Evolutionary conservation across 345 rosid species (phyloP), one percentile per base, ranked within the genome.

Genomic region (Viola odorata): DNA sequence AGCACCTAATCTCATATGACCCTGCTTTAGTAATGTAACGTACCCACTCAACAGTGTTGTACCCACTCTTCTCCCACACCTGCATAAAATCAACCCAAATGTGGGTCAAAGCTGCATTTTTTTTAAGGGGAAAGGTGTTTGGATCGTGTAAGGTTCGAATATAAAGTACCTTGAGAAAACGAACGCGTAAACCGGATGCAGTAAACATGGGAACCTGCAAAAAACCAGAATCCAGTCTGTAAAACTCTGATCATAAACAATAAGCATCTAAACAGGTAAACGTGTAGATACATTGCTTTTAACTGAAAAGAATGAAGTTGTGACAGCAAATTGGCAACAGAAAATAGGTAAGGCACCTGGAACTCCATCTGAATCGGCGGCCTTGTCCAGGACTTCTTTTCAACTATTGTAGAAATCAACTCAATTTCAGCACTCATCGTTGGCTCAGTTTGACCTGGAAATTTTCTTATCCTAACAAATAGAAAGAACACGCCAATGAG

Each of bases 31-130:
- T 91, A 38, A 95, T 95, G 65, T 95, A 88, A 10, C 98, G 89
- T 67, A 88, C 99, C 98, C 99, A 91, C 71, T 95, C 98, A 7
- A 95, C 96, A 0, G 99, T 95, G 82, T 84, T 95, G 80, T 91
- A 91, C 36, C 99, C 99, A 47, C 96, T 95, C 85, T 95, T 91
- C 80, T 95, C 98, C 99, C 99, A 95, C 9, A 95, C 98, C 99
- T 95, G 74, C 60, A 65, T 32, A 70, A 15, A 53, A 69, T 55
- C 50, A 12, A 23, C 32, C 32, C 32, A 23, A 23, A 2, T 1
- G 32, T 1, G 14, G 15, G 42, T 69, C 48, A 77, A 38, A 32
- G 45, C 5, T 38, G 12, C 38, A 50, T n/a, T 23, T 40, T n/a
- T 36, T 61, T 5, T 40, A 41, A 49, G n/a, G 45, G 45, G 1